Conservation (phyloP, 352 stramenopile genomes). For the Phytophthora ohioensis region DNA sequence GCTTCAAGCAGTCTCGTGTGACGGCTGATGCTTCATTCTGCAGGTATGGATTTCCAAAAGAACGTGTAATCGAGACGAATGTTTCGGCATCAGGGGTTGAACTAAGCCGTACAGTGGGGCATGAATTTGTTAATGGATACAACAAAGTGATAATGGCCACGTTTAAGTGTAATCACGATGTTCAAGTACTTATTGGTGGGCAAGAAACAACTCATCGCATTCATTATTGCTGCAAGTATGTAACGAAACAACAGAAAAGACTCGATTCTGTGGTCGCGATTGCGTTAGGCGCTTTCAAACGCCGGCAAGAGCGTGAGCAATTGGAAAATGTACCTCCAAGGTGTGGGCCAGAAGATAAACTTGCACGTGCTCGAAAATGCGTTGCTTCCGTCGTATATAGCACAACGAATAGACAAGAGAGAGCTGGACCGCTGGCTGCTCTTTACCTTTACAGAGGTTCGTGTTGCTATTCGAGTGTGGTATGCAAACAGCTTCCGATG, state of each 20-base stretch:
- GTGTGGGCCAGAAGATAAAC: too few relatives aligned
- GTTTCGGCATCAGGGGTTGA: background rate
- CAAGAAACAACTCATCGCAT: background rate
- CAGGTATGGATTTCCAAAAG: background rate
- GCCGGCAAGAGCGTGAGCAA: background rate
- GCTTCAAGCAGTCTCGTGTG: background rate
- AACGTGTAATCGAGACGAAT: background rate
- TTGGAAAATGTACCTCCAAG: too few relatives aligned
- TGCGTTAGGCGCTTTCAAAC: background rate
- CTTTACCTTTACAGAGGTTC: background rate
- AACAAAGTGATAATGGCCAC: background rate
- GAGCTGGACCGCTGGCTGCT: background rate
- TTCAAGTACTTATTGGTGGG: background rate
- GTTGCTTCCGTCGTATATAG: too few relatives aligned
- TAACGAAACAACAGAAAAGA: background rate
- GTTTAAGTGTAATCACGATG: background rate
- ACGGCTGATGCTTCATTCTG: background rate
- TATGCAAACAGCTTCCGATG: background rate
- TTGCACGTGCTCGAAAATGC: too few relatives aligned
- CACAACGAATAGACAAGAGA: too few relatives aligned
- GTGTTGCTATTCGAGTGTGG: background rate
- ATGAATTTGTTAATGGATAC: conserved; percentile 7
- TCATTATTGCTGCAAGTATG: conserved; percentile 2
- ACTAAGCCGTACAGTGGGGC: background rate
- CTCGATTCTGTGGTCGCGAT: background rate